Percentiles rank a stretch among this genome's conserved stretches.
phyloP scores from a whole-genome alignment of 2,329 filamentous ascomycete species.

The Aspergillus ochraceus region DNA sequence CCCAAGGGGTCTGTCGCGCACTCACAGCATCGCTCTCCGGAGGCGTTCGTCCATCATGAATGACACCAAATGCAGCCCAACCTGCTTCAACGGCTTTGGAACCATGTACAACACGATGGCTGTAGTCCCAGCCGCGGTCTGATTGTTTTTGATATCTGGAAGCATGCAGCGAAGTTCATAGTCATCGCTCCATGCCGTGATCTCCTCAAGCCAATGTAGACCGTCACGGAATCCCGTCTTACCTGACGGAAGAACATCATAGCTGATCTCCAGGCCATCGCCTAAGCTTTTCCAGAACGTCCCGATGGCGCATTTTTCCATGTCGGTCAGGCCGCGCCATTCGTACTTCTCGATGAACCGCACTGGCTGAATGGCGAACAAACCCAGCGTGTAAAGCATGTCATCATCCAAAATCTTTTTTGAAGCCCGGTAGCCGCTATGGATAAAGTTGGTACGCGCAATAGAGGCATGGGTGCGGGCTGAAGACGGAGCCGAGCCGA shows the following conservation, averaged over 20 bases:
- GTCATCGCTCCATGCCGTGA: constrained; percentile 50
- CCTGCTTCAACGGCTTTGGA: constrained; percentile 43
- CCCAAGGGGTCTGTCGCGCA: not conserved
- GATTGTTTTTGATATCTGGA: constrained; percentile 50
- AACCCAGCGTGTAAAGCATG: constrained; percentile 63
- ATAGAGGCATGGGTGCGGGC: constrained; percentile 53
- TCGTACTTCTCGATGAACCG: constrained; percentile 66
- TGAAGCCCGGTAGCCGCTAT: constrained; percentile 56
- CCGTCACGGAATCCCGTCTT: constrained; percentile 49
- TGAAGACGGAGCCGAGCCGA: constrained; percentile 45
- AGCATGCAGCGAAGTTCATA: constrained; percentile 65
- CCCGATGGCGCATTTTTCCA: constrained; percentile 68
- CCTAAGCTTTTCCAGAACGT: constrained; percentile 72
- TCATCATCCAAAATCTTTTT: constrained; percentile 63
- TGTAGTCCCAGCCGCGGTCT: constrained; percentile 60
- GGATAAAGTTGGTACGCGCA: constrained; percentile 65
- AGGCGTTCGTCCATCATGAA: constrained; percentile 65
- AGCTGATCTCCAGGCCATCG: constrained; percentile 66
- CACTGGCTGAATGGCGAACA: constrained; percentile 67
- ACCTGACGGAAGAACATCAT: constrained; percentile 44
- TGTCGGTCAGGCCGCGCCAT: constrained; percentile 66
- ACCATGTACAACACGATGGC: constrained; percentile 62
- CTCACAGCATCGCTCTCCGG: constrained; percentile 65
- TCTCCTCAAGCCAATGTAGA: constrained; percentile 54
- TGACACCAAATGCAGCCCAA: constrained; percentile 54